phyloP scores from a whole-genome alignment of 257 asterid species.

The Penstemon newberryi region DNA sequence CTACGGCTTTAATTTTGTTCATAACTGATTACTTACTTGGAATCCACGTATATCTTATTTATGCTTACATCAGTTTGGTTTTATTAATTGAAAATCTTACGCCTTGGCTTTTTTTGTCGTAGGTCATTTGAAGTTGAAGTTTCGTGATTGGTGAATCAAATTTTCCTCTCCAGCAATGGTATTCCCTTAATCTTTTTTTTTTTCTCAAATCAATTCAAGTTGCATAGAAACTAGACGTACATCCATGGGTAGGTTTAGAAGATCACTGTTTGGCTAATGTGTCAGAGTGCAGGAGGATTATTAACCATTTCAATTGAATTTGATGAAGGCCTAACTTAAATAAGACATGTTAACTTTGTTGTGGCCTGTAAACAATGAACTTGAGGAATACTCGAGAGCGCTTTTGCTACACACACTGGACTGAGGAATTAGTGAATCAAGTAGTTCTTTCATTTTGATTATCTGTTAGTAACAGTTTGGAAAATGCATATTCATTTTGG shows the following conservation, averaged over 20 bases:
- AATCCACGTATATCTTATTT: neutral
- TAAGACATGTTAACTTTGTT: too few species aligned
- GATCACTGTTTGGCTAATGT: neutral
- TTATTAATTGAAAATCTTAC: neutral
- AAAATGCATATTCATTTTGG: too few species aligned
- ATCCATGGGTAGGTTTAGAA: neutral
- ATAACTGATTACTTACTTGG: neutral
- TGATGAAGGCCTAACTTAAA: too few species aligned
- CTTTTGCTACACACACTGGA: too few species aligned
- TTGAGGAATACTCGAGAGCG: too few species aligned
- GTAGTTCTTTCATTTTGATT: too few species aligned
- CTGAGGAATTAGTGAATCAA: too few species aligned
- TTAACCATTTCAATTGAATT: too few species aligned
- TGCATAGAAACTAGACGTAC: neutral
- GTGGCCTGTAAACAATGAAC: too few species aligned
- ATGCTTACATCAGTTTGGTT: neutral
- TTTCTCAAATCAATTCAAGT: neutral
- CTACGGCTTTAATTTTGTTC: neutral
- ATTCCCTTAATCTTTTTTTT: conserved; percentile 13
- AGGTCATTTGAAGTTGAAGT: conserved; percentile 31
- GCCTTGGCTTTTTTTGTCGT: neutral
- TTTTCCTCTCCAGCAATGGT: conserved; percentile 35
- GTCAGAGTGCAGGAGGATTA: too few species aligned
- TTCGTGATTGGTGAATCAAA: conserved; percentile 15
- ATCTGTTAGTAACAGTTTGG: too few species aligned